phyloP scores from a whole-genome alignment of 192 early-diverging fungal genomes.

The Phycomyces blakesleeanus region DNA sequence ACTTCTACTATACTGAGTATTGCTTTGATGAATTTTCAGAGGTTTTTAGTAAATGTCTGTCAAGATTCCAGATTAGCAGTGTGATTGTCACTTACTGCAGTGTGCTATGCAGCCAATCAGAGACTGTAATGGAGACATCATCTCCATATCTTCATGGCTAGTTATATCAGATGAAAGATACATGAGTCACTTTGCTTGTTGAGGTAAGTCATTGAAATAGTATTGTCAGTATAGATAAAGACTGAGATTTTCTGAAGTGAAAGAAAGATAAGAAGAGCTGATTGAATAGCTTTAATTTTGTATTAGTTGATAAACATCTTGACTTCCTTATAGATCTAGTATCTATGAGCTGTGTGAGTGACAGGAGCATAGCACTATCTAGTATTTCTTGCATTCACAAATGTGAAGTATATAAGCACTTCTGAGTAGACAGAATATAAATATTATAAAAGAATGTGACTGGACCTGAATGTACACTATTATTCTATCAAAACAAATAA shows the following conservation, averaged over 20 bases:
- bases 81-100: background rate
- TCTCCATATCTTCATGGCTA: conserved; percentile 12
- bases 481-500: too few relatives aligned
- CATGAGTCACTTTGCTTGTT: conserved; percentile 14
- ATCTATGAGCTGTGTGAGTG: background rate
- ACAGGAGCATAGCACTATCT: conserved; percentile 23
- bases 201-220: background rate
- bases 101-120: background rate
- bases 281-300: conserved; percentile 16
- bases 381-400: conserved; percentile 26
- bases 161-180: conserved; percentile 20
- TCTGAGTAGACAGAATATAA: too few relatives aligned
- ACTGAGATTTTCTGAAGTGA: background rate
- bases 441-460: too few relatives aligned
- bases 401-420: too few relatives aligned
- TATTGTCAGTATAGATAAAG: conserved; percentile 3
- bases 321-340: conserved; percentile 10
- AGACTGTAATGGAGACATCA: background rate
- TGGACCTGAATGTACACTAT: too few relatives aligned
- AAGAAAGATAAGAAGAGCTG: background rate
- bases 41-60: background rate
- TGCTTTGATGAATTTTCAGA: background rate
- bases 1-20: background rate
- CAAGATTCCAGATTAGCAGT: conserved; percentile 6
- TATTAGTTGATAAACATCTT: conserved; percentile 28